Base-by-base conservation (phyloP, 1,284 basidiomycete species). In the Cutaneotrichosporon dermatis region DNA sequence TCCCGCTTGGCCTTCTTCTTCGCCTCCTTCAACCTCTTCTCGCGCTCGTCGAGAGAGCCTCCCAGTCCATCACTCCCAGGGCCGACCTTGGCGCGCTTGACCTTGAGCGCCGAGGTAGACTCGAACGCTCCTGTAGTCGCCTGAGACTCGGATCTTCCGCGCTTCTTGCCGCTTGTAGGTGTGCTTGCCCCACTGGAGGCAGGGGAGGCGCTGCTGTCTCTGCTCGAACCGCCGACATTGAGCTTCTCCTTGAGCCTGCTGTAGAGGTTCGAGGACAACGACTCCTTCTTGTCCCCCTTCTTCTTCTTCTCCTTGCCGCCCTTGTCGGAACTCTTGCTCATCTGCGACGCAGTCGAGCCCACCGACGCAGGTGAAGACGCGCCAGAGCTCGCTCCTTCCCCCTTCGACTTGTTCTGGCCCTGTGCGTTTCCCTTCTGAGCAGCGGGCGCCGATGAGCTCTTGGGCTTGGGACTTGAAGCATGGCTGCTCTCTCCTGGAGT, bases 131-230 rank as follows among this genome's bases (percentile, higher is more conserved):
- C n/a, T n/a, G n/a, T n/a, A n/a, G n/a, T n/a, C n/a, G n/a, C n/a
- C n/a, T 11, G 6, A 39, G 37, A 39, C 40, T 15, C 35, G 6
- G 51, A 34, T 33, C 48, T 39, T 3, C 41, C 48, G 35, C 60
- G 60, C 49, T 58, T 60, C 59, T 60, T 60, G 40, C 43, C 42
- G 5, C 37, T 9, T 13, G 41, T 15, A 2, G 52, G 45, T 13
- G 51, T 49, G 33, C 42, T 52, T 3, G 43, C 35, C 4, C 40
- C 43, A 13, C 54, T 60, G 11, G 15, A 13, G 6, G 52, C 9
- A 9, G 46, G 42, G 8, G 43, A 34, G 7, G 12, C 51, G 35
- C 43, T 55, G 37, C 25, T 33, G 25, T 34, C 44, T 35, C 40
- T 40, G 39, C 12, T 9, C 12, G 42, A 13, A 8, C 8, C 16